Evolutionary conservation across 768 basidiomycete species (phyloP).

Genomic region (Trametes punicea): DNA sequence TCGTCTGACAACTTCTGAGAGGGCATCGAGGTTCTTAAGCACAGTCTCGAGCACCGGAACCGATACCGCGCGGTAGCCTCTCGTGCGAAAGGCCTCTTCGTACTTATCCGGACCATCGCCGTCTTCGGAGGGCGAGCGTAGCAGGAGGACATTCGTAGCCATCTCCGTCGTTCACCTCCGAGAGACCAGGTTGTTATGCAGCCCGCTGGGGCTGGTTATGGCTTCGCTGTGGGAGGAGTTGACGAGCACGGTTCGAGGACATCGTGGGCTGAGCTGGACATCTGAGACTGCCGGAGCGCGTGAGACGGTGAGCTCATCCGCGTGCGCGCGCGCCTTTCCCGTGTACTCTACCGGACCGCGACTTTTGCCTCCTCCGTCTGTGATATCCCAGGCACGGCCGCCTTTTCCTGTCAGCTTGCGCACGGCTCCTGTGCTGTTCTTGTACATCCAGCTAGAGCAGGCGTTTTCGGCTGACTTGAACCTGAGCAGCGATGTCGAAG

Average conservation of each 20-base stretch:
- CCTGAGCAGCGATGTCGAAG: conserved; percentile 42
- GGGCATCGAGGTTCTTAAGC: conserved; percentile 43
- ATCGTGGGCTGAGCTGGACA: conserved; percentile 6
- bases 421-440: not conserved
- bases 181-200: not conserved
- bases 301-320: conserved; percentile 10
- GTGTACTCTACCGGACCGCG: not conserved
- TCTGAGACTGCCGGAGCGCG: not conserved
- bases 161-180: not conserved
- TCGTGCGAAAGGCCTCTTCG: conserved; percentile 43
- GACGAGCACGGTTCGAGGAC: not conserved
- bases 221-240: not conserved
- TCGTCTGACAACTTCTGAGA: conserved; percentile 40
- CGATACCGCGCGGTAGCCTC: conserved; percentile 53
- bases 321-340: not conserved
- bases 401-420: too few species aligned
- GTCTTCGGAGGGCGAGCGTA: conserved; percentile 36
- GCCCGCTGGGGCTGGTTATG: not conserved
- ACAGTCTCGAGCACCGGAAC: conserved; percentile 71
- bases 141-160: conserved; percentile 37
- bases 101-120: conserved; percentile 54
- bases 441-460: not conserved
- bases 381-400: not conserved
- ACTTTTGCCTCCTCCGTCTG: not conserved
- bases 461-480: not conserved